These are phyloP conservation scores for Trichosporon faecale DNA, from an alignment of 1,284 basidiomycete species.

Conservation along the genomic window DNA sequence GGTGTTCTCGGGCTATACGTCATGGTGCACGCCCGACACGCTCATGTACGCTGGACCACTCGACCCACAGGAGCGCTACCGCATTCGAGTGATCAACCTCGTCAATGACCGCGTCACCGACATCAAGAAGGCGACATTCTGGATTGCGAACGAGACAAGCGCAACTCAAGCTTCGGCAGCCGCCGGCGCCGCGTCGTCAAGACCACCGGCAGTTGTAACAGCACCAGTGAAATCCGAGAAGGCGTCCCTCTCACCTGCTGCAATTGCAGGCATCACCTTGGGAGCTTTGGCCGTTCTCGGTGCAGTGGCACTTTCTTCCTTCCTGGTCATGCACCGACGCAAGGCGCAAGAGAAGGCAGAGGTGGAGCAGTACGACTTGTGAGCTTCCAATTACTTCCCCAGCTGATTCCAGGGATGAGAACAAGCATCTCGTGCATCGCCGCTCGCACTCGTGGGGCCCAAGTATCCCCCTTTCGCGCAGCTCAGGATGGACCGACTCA, in stretches of 20 bases:
- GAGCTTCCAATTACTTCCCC: not conserved
- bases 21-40: slow-evolving; percentile 3
- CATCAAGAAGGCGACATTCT: slow-evolving; percentile 6
- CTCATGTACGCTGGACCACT: not conserved
- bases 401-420: not conserved
- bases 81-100: not conserved
- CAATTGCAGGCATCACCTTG: not conserved
- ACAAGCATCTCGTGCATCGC: not conserved
- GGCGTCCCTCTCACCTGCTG: not conserved
- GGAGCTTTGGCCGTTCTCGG: not conserved
- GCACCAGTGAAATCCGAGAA: not conserved
- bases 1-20: not conserved
- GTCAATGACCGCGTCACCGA: not conserved
- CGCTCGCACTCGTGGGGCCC: not conserved
- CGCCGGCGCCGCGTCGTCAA: not conserved
- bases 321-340: not conserved
- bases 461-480: not conserved
- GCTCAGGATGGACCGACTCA: not conserved
- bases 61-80: not conserved
- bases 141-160: not conserved
- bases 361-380: not conserved
- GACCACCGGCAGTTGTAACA: no score
- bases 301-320: not conserved
- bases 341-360: not conserved
- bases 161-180: not conserved